Base-by-base conservation (phyloP, 176 grass and related monocot species). In the Avena sativa region DNA sequence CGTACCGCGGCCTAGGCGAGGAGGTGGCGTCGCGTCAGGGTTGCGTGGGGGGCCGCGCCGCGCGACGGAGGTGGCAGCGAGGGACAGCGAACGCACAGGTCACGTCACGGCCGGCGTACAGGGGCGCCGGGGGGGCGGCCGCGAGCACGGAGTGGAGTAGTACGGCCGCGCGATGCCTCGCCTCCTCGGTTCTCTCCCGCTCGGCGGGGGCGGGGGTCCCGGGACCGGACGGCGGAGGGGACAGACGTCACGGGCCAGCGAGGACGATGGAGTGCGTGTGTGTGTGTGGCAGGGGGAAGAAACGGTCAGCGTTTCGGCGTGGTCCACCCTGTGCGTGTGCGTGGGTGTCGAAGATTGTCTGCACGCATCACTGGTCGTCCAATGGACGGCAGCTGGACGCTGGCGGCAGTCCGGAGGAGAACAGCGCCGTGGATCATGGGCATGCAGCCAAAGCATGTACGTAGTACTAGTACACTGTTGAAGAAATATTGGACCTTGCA, bases 41-140 rank as follows among this genome's bases (percentile, higher is more conserved):
- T 48, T 9, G n/a, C 17, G 5, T 19, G 20, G 30, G 57, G 78
- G 83, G 60, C n/a, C 48, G 9, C 28, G 60, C n/a, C 48, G 9
- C 28, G 59, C 66, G 56, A 21, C 4, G 55, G 46, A 32, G 17
- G 75, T 1, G 46, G 70, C 44, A 12, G 28, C 1, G 40, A 6
- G 74, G 17, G 60, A 19, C 34, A 62, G 55, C n/a, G 65, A 74
- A 40, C 25, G 82, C 56, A 25, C 2, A 23, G 43, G 84, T 87
- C 89, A 36, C 84, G 30, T 90, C 79, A 83, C 88, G 71, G 77
- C 58, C 25, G 19, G 34, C 48, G 78, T 46, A 3, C 44, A 14
- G 76, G 38, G 38, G 38, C 38, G 38, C 38, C 38, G 38, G 38
- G 2, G 16, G 34, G 59, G 7, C 26, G 53, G 19, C 40, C 69